Conservation (phyloP, 1,139 yeast genomes). For the Suhomyces chickasaworum region DNA sequence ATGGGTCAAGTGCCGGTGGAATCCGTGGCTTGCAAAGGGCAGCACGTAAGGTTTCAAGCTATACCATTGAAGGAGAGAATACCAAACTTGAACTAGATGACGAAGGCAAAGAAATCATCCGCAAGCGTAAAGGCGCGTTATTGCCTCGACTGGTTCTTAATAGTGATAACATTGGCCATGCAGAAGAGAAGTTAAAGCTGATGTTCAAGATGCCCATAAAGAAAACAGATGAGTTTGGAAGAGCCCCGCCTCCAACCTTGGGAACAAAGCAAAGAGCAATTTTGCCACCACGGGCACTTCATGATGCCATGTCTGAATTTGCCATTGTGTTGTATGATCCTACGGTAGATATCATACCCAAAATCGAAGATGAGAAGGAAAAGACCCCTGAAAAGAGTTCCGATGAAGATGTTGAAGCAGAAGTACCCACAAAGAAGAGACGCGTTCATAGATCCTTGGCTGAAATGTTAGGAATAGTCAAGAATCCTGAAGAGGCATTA, state of each 20-base stretch:
- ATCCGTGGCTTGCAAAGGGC: slow-evolving; percentile 27
- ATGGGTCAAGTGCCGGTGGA: slow-evolving; percentile 19
- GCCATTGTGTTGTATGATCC: slow-evolving; percentile 97
- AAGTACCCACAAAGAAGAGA: slow-evolving; percentile 28
- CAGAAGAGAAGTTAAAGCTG: slow-evolving; percentile 37
- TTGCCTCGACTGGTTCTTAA: slow-evolving; percentile 43
- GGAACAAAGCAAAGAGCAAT: slow-evolving; percentile 75
- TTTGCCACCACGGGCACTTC: slow-evolving; percentile 83
- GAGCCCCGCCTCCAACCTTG: slow-evolving; percentile 63
- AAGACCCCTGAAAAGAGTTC: slow-evolving; percentile 21
- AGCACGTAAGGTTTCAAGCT: slow-evolving; percentile 34
- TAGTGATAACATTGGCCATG: slow-evolving; percentile 34
- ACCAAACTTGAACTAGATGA: slow-evolving; percentile 21
- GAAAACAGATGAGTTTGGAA: slow-evolving; percentile 25
- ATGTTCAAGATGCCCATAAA: slow-evolving; percentile 56
- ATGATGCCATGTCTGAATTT: slow-evolving; percentile 90
- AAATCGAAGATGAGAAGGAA: slow-evolving; percentile 42
- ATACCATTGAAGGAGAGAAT: slow-evolving; percentile 26
- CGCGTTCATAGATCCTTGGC: slow-evolving; percentile 67
- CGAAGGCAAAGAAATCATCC: slow-evolving; percentile 29
- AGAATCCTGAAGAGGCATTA: slow-evolving; percentile 49
- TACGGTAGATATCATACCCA: slow-evolving; percentile 71
- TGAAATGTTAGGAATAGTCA: slow-evolving; percentile 76
- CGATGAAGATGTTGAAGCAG: slow-evolving; percentile 22
- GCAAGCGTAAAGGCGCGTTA: slow-evolving; percentile 49